Conservation (phyloP, 768 basidiomycete species). For the Kwoniella mangroviensis region DNA sequence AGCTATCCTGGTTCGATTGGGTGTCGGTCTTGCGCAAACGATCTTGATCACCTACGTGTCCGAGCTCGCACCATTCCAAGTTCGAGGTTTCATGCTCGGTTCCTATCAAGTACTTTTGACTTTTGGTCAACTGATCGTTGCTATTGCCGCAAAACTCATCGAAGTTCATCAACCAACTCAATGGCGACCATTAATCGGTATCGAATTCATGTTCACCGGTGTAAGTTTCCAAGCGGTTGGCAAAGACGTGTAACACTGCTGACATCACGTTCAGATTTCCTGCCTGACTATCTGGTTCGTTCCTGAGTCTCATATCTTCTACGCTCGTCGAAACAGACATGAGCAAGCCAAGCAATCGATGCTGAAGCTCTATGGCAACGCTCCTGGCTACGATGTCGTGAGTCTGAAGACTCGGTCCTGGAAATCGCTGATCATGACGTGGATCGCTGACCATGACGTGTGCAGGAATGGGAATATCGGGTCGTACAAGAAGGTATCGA, state of each 20-base stretch:
- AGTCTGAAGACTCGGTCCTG: conserved; percentile 4
- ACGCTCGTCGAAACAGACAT: conserved; percentile 20
- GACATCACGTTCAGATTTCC: conserved; percentile 21
- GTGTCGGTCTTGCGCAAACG: conserved; percentile 32
- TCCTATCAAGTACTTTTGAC: conserved; percentile 29
- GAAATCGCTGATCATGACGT: too few species aligned
- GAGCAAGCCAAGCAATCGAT: conserved; percentile 32
- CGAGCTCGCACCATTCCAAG: conserved; percentile 35
- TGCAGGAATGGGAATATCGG: conserved; percentile 30
- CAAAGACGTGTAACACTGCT: neutral
- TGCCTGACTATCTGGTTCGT: conserved; percentile 24
- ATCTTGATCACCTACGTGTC: conserved; percentile 36
- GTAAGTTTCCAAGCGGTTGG: conserved; percentile 7
- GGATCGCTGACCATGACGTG: too few species aligned
- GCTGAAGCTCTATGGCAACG: conserved; percentile 27
- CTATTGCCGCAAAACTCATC: conserved; percentile 28
- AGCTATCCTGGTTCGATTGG: conserved; percentile 26
- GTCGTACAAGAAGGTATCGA: conserved; percentile 34
- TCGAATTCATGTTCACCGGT: conserved; percentile 39
- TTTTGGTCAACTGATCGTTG: conserved; percentile 29
- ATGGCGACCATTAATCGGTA: conserved; percentile 33
- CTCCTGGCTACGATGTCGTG: conserved; percentile 32
- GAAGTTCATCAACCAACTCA: conserved; percentile 1
- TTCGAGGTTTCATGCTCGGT: conserved; percentile 35
- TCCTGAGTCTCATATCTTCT: conserved; percentile 31